Percentiles rank a stretch among this genome's conserved stretches.
Evolutionary conservation across 1,139 yeast genomes (phyloP).

Genomic region (Hansenula sp.): DNA sequence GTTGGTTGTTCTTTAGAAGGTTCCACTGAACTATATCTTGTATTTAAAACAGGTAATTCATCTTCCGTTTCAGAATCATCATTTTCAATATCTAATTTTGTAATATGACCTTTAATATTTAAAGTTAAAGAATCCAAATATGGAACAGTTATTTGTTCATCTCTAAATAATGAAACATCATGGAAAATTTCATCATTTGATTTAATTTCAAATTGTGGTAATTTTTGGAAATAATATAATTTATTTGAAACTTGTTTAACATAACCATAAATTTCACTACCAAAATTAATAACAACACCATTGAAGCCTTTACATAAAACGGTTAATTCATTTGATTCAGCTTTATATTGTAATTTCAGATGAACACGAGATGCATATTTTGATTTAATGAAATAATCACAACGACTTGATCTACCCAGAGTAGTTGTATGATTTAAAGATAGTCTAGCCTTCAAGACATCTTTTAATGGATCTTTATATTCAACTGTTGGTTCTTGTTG

Average conservation of each 20-base stretch:
- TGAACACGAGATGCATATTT: constrained; percentile 69
- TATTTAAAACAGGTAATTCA: constrained; percentile 23
- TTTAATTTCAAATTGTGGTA: constrained; percentile 14
- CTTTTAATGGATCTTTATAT: constrained; percentile 2
- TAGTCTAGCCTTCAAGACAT: constrained; percentile 14
- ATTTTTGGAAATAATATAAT: constrained; percentile 8
- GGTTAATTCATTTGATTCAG: constrained; percentile 23
- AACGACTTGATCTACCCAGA: constrained; percentile 42
- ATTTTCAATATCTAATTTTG: constrained; percentile 17
- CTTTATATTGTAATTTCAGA: constrained; percentile 34
- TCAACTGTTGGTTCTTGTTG: not conserved
- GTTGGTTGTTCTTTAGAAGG: not conserved
- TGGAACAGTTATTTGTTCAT: constrained; percentile 56
- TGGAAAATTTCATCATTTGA: constrained; percentile 13
- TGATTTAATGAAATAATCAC: constrained; percentile 48
- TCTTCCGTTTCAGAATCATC: constrained; percentile 31
- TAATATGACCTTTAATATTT: constrained; percentile 42
- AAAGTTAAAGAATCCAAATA: constrained; percentile 46
- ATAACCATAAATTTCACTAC: constrained; percentile 22
- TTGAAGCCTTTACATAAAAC: constrained; percentile 33
- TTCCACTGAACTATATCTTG: constrained; percentile 2
- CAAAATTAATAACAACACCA: constrained; percentile 28
- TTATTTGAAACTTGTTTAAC: constrained; percentile 13
- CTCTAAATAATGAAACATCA: constrained; percentile 50
- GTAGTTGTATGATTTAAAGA: constrained; percentile 14